Percentiles rank a stretch among this genome's conserved stretches.
These are phyloP conservation scores for Cochlearia excelsa DNA, from an alignment of 345 rosid species.

Conservation along the genomic window DNA sequence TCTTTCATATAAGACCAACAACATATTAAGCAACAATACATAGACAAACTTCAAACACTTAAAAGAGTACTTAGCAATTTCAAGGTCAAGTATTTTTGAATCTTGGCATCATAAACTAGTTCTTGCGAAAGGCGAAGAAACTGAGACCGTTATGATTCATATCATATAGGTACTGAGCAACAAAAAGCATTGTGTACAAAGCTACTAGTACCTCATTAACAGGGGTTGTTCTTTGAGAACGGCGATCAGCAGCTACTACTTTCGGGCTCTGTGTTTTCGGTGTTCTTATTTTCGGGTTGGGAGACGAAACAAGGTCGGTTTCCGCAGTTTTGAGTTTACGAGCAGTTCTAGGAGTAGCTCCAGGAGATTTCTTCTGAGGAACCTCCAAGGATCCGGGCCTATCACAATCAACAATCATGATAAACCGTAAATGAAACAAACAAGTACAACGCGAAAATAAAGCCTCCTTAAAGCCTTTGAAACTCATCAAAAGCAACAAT, in stretches of 20 bases:
- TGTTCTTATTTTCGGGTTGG: slow-evolving; percentile 47
- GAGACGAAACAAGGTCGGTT: slow-evolving; percentile 48
- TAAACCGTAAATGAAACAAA: slow-evolving; percentile 21
- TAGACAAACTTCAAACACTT: slow-evolving; percentile 5
- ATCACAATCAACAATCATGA: slow-evolving; percentile 29
- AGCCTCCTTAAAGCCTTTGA: background rate
- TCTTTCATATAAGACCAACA: slow-evolving; percentile 25
- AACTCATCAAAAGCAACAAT: slow-evolving; percentile 7
- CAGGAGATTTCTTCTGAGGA: slow-evolving; percentile 69
- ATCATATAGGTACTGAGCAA: slow-evolving; percentile 5
- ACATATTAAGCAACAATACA: slow-evolving; percentile 16
- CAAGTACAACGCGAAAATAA: background rate
- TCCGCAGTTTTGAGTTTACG: slow-evolving; percentile 63
- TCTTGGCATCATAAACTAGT: background rate
- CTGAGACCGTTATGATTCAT: background rate
- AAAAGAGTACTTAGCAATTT: background rate
- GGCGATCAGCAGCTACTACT: slow-evolving; percentile 54
- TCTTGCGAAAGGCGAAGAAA: background rate
- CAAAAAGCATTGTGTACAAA: slow-evolving; percentile 7
- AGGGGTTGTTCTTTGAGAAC: slow-evolving; percentile 63
- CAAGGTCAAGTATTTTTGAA: background rate
- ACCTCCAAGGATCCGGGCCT: slow-evolving; percentile 60
- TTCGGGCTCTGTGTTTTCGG: slow-evolving; percentile 74
- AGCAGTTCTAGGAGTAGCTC: slow-evolving; percentile 56
- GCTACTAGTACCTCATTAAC: slow-evolving; percentile 60